Evolutionary conservation across 805 yeast species (phyloP).

Genomic region (Candida vartiovaarae): DNA sequence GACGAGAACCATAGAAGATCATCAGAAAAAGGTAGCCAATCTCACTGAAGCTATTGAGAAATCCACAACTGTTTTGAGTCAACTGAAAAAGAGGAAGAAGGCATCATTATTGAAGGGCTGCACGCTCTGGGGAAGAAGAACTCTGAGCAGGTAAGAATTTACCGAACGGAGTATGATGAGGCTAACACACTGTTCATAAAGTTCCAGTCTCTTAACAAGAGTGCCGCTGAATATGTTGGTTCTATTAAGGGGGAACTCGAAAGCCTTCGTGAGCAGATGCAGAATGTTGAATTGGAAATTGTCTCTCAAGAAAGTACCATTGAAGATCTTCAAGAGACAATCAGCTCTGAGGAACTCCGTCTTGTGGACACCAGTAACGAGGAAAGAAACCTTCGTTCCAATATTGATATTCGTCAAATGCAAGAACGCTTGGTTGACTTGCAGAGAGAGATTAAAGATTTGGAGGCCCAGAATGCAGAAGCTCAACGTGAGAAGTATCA

Average conservation of each 20-base stretch:
- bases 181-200: not conserved
- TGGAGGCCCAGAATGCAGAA: conserved; percentile 55
- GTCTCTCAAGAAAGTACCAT: conserved; percentile 3
- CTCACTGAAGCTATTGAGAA: conserved; percentile 13
- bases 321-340: conserved; percentile 24
- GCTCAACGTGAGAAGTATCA: conserved; percentile 55
- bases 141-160: not conserved
- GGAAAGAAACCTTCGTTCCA: conserved; percentile 57
- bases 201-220: not conserved
- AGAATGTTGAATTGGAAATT: not conserved
- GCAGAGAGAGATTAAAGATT: conserved; percentile 32
- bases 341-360: conserved; percentile 32
- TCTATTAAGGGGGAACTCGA: not conserved
- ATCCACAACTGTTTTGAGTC: conserved; percentile 18
- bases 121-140: not conserved
- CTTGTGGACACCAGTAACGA: conserved; percentile 52
- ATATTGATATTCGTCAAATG: conserved; percentile 49
- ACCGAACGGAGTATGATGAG: not conserved
- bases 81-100: conserved; percentile 6
- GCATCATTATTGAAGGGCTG: conserved; percentile 13
- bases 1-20: conserved; percentile 31
- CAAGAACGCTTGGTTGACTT: conserved; percentile 31
- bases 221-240: not conserved
- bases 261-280: not conserved
- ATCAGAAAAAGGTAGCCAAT: conserved; percentile 23